A percentile compares a stretch with the other conserved stretches of the same genome.
Evolutionary conservation across 805 yeast genomes (phyloP).

Genomic region (Hanseniaspora jakobsenii): DNA sequence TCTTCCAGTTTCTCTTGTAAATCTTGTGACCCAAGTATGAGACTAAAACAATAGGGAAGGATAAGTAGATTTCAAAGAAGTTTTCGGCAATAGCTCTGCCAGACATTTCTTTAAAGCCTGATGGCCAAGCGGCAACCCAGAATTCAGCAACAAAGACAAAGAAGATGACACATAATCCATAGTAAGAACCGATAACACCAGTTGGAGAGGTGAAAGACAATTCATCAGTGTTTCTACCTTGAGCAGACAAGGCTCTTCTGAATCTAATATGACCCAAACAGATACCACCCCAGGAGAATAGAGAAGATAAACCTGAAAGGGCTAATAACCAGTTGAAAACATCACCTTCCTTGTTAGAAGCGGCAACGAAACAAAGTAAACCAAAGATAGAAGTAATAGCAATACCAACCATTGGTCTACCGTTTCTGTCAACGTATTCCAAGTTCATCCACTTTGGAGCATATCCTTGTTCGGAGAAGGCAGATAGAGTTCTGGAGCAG

Average conservation of each 20-base stretch:
- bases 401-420: constrained; percentile 55
- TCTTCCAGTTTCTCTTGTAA: constrained; percentile 34
- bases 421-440: constrained; percentile 52
- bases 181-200: constrained; percentile 57
- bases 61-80: constrained; percentile 57
- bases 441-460: constrained; percentile 42
- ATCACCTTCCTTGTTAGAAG: constrained; percentile 39
- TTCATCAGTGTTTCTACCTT: constrained; percentile 58
- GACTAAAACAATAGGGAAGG: constrained; percentile 49
- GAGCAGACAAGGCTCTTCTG: constrained; percentile 50
- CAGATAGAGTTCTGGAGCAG: constrained; percentile 52
- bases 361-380: constrained; percentile 45
- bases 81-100: constrained; percentile 32
- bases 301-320: constrained; percentile 46
- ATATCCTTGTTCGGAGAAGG: constrained; percentile 52
- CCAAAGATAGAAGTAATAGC: constrained; percentile 43
- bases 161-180: constrained; percentile 46
- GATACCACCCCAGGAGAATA: constrained; percentile 54
- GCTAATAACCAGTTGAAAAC: constrained; percentile 58
- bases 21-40: constrained; percentile 51
- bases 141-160: constrained; percentile 63
- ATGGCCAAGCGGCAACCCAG: constrained; percentile 72
- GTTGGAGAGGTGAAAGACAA: constrained; percentile 53
- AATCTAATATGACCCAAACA: constrained; percentile 49
- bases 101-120: constrained; percentile 42